Percentiles rank a stretch among this genome's conserved stretches.
Conservation (phyloP, 1,284 basidiomycete genomes). For the Peniophora sp. region DNA sequence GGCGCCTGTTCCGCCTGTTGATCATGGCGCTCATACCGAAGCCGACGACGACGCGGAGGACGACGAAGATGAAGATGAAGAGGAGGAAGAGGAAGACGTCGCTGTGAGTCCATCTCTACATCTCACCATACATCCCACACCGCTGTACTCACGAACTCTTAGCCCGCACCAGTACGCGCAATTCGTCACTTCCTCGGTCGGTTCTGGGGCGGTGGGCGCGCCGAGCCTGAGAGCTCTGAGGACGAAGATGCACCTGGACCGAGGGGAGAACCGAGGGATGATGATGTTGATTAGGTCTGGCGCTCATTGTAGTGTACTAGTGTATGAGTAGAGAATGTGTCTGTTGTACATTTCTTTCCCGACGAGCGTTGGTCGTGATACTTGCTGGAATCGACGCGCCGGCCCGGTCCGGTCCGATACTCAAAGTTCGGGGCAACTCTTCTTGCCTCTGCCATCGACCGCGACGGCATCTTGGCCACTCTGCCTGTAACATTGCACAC, state of each 20-base stretch:
- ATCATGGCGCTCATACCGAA: conserved; percentile 12
- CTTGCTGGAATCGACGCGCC: too few relatives aligned
- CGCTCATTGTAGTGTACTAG: too few relatives aligned
- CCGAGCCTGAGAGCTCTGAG: conserved; percentile 22
- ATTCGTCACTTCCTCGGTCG: conserved; percentile 52
- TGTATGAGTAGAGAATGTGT: too few relatives aligned
- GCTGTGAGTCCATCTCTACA: conserved; percentile 8
- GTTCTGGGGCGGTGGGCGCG: conserved; percentile 45
- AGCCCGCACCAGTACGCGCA: conserved; percentile 58
- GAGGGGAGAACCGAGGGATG: background rate
- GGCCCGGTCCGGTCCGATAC: too few relatives aligned
- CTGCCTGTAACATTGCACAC: too few relatives aligned
- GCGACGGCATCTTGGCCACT: too few relatives aligned
- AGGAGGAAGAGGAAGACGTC: conserved; percentile 30
- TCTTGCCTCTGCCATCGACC: too few relatives aligned
- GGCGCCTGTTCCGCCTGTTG: conserved; percentile 10
- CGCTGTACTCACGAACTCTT: conserved; percentile 5
- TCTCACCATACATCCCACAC: background rate
- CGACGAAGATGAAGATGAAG: conserved; percentile 19
- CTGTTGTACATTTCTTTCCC: too few relatives aligned
- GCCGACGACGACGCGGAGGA: conserved; percentile 14
- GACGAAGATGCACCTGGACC: conserved; percentile 13
- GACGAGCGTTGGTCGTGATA: too few relatives aligned
- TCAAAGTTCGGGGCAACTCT: too few relatives aligned
- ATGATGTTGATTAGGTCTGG: background rate